Percentiles rank a stretch among this genome's conserved stretches.
phyloP scores from a whole-genome alignment of 768 basidiomycete genomes.

The Plicaturopsis crispa region DNA sequence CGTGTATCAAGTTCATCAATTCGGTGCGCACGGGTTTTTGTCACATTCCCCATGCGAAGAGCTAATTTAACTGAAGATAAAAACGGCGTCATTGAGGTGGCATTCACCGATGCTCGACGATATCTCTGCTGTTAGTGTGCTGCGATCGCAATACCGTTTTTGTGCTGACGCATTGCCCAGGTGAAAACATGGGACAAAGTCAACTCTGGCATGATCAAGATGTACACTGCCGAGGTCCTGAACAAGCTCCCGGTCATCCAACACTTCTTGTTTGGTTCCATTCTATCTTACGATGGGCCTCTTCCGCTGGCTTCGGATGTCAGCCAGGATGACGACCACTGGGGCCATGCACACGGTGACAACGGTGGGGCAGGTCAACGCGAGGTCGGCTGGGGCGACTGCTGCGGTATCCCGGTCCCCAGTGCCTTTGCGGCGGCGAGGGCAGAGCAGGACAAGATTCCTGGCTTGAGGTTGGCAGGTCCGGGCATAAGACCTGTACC shows the following conservation, averaged over 20 bases:
- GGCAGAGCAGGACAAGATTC: slow-evolving; percentile 34
- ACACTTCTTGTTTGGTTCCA: slow-evolving; percentile 89
- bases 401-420: slow-evolving; percentile 87
- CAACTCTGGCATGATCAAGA: slow-evolving; percentile 94
- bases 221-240: slow-evolving; percentile 94
- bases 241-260: slow-evolving; percentile 94
- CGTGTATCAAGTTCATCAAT: slow-evolving; percentile 94
- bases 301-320: slow-evolving; percentile 25
- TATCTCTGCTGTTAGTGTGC: slow-evolving; percentile 64
- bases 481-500: slow-evolving; percentile 71
- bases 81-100: slow-evolving; percentile 93
- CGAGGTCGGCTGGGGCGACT: slow-evolving; percentile 76
- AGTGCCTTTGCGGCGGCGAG: slow-evolving; percentile 72
- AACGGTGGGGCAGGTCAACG: slow-evolving; percentile 40
- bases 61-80: slow-evolving; percentile 49
- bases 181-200: slow-evolving; percentile 96
- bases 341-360: slow-evolving; percentile 44
- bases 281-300: slow-evolving; percentile 65
- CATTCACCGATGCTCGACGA: slow-evolving; percentile 99
- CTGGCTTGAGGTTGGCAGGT: slow-evolving; percentile 38
- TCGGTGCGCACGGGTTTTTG: slow-evolving; percentile 43
- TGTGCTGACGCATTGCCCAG: slow-evolving; percentile 17
- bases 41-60: not conserved
- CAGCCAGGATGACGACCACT: slow-evolving; percentile 30
- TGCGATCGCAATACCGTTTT: not conserved